Base-by-base conservation (phyloP, 352 stramenopile genomes). In the Aphanomyces invadans region DNA sequence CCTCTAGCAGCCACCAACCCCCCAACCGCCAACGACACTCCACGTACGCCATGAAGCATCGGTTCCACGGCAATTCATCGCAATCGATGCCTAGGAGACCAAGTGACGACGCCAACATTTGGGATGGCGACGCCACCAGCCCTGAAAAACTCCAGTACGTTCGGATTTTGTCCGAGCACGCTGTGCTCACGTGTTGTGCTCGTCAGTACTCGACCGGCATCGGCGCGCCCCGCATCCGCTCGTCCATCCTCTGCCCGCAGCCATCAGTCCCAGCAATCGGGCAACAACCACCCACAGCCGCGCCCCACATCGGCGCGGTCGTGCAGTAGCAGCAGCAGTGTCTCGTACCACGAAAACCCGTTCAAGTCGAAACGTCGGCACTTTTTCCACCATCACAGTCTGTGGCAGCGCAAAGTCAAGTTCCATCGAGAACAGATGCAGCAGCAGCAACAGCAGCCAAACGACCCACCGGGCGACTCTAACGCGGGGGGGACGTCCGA, bases 321-420 rank as follows among this genome's bases (percentile, higher is more conserved):
- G 11, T 57, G 49, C 25, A 57, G 49, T 28, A 57, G 49, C 49
- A 57, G 49, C 29, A 57, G 49, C 49, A 57, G 49, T n/a, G 49
- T 57, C 29, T 21, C 49, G 49, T 33, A 33, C 49, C 15, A 33
- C 4, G 49, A 29, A 29, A 57, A 57, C 4, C 49, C 49, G 49
- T 57, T 57, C 25, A 57, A 57, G 49, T 57, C 49, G 29, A 57
- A 57, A 29, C 25, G 49, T 21, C 25, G 49, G 21, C 49, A 57
- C 23, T 57, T 57, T 28, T 57, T 57, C 49, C 49, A 57, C 49
- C 49, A 57, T 32, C 49, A 57, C 39, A 64, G 21, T n/a, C 55
- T 64, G 15, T 64, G 55, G 55, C 55, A 46, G 26, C 36, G 55
- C 3, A 64, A 64, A 28, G 38, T 64, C 12, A 4, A 26, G 21